A percentile compares a stretch with the other conserved stretches of the same genome.
Conservation (phyloP, 768 basidiomycete genomes). For the Lentinus brumalis region DNA sequence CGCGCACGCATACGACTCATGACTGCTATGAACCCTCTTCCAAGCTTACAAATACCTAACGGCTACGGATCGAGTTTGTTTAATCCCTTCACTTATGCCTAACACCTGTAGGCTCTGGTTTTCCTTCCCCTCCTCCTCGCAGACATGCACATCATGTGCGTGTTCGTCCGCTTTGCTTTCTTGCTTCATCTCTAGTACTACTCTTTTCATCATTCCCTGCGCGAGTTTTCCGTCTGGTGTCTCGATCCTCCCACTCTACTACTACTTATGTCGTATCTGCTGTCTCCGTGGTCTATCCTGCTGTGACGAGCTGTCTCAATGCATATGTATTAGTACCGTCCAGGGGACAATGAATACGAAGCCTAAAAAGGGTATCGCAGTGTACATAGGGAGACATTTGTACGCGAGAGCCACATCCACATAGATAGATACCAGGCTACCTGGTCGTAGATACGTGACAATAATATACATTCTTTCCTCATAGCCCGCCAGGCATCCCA, state of each 20-base stretch:
- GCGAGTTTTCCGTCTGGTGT: background rate
- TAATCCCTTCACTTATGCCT: slow-evolving; percentile 21
- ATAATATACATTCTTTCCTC: slow-evolving; percentile 1
- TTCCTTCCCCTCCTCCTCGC: background rate
- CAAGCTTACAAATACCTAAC: background rate
- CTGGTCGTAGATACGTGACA: background rate
- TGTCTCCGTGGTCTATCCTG: slow-evolving; percentile 20
- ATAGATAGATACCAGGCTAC: background rate
- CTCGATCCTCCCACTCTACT: slow-evolving; percentile 21
- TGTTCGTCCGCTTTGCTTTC: background rate
- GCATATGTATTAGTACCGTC: slow-evolving; percentile 22
- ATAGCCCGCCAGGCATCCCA: slow-evolving; percentile 6
- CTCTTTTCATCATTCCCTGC: background rate
- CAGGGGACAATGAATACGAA: slow-evolving; percentile 11
- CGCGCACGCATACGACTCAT: slow-evolving; percentile 10
- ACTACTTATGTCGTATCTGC: slow-evolving; percentile 29
- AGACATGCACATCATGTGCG: background rate
- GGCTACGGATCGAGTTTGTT: slow-evolving; percentile 2
- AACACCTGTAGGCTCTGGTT: background rate
- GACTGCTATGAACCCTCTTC: slow-evolving; percentile 13
- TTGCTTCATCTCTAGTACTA: background rate
- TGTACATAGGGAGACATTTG: background rate
- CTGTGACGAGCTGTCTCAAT: slow-evolving; percentile 21
- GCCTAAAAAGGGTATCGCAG: background rate
- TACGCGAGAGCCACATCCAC: background rate